These are phyloP conservation scores for Oryza punctata DNA, from an alignment of 176 grass and related monocot species.

Conservation along the genomic window DNA sequence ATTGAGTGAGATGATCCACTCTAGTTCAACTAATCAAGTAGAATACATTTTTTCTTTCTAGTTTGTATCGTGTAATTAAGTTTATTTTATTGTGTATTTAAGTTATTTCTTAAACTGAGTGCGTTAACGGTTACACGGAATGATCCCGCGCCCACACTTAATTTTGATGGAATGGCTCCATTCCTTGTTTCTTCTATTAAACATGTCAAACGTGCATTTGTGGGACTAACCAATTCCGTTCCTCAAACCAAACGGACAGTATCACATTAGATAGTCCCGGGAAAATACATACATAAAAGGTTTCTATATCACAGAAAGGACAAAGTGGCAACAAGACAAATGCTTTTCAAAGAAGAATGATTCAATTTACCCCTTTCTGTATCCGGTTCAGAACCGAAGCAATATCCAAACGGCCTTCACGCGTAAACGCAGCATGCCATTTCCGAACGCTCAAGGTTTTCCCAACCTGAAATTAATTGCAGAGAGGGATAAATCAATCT, in stretches of 20 bases:
- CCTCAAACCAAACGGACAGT: neutral
- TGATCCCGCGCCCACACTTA: neutral
- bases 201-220: neutral
- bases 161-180: neutral
- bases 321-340: neutral
- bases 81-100: too few species aligned
- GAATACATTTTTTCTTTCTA: too few species aligned
- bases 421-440: constrained; percentile 82
- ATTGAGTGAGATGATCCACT: neutral
- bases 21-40: neutral
- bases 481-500: neutral
- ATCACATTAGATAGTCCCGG: neutral
- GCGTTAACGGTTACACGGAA: neutral
- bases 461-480: constrained; percentile 55
- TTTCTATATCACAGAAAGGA: neutral
- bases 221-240: neutral
- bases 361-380: constrained; percentile 71
- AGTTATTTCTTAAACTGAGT: neutral
- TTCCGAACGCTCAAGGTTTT: constrained; percentile 83
- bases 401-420: constrained; percentile 71
- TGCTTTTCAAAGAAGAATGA: neutral
- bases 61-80: too few species aligned
- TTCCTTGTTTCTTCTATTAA: neutral
- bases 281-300: neutral
- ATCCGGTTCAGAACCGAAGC: constrained; percentile 80